Percentiles rank a stretch among this genome's conserved stretches.
Evolutionary conservation across 1,284 basidiomycete species (phyloP).

Genomic region (Pterula multifida): DNA sequence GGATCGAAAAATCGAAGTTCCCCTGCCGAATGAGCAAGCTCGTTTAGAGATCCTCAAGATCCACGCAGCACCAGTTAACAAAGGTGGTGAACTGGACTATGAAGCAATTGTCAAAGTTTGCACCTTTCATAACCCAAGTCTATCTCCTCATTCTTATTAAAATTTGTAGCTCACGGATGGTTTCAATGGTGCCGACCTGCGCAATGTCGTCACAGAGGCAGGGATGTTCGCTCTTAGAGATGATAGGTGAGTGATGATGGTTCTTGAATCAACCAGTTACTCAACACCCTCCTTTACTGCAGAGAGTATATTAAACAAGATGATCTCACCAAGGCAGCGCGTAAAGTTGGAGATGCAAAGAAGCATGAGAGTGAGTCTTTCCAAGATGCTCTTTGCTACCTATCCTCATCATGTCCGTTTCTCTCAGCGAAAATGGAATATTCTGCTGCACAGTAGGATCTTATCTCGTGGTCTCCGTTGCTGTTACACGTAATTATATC

Average conservation of each 20-base stretch:
- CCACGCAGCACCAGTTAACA: conserved; percentile 90
- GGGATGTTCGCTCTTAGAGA: conserved; percentile 99
- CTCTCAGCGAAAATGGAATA: conserved; percentile 48
- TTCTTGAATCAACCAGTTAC: not conserved
- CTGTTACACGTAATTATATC: not conserved
- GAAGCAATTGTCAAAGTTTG: conserved; percentile 93
- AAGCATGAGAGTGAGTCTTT: conserved; percentile 83
- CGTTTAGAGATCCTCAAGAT: conserved; percentile 96
- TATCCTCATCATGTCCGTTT: conserved; percentile 7
- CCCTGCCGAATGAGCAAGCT: conserved; percentile 95
- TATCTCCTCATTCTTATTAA: not conserved
- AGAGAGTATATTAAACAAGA: conserved; percentile 90
- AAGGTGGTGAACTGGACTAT: conserved; percentile 90
- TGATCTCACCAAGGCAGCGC: conserved; percentile 94
- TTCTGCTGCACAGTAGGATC: conserved; percentile 23
- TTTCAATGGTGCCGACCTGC: conserved; percentile 93
- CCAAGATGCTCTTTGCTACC: conserved; percentile 1
- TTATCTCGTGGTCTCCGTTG: not conserved
- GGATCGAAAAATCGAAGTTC: conserved; percentile 97
- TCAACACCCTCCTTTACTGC: conserved; percentile 10
- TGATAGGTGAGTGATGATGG: conserved; percentile 48
- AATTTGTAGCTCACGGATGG: conserved; percentile 64
- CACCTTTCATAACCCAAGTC: conserved; percentile 8
- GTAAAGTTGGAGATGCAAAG: conserved; percentile 93
- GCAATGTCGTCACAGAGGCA: conserved; percentile 96